A percentile compares a stretch with the other conserved stretches of the same genome.
These are phyloP conservation scores for Aureoboletus auriporus DNA, from an alignment of 768 basidiomycete species.

Conservation along the genomic window DNA sequence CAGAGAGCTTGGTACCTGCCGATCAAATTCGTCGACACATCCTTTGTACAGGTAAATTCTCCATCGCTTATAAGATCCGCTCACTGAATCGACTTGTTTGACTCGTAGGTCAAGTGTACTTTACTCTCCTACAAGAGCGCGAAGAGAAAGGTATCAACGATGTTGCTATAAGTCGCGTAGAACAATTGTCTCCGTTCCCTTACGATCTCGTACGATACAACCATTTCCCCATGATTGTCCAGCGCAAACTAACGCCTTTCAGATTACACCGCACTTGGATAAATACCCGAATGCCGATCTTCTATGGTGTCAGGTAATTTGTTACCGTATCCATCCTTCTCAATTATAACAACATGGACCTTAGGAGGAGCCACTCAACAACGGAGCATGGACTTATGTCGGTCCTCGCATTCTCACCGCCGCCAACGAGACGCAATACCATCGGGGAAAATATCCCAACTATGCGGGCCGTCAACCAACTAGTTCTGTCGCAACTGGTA, in stretches of 20 bases:
- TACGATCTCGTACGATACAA: slow-evolving; percentile 78
- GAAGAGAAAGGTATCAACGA: slow-evolving; percentile 89
- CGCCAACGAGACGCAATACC: slow-evolving; percentile 84
- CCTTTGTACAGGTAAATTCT: slow-evolving; percentile 66
- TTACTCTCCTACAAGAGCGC: slow-evolving; percentile 82
- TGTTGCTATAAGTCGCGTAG: slow-evolving; percentile 89
- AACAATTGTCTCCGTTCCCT: slow-evolving; percentile 96
- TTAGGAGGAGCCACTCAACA: slow-evolving; percentile 93
- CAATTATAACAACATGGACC: slow-evolving; percentile 5
- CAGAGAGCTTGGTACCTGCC: slow-evolving; percentile 66
- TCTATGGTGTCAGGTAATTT: slow-evolving; percentile 80
- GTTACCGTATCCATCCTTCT: neutral
- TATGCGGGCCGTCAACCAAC: slow-evolving; percentile 94
- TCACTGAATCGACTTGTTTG: neutral
- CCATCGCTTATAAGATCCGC: neutral
- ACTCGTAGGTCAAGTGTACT: slow-evolving; percentile 84
- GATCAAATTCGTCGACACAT: slow-evolving; percentile 91
- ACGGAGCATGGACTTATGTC: slow-evolving; percentile 96
- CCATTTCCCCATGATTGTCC: neutral
- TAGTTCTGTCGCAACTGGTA: slow-evolving; percentile 88
- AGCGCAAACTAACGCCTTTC: slow-evolving; percentile 8
- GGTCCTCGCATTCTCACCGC: slow-evolving; percentile 92
- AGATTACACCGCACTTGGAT: slow-evolving; percentile 93
- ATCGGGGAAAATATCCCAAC: slow-evolving; percentile 84
- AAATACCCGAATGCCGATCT: slow-evolving; percentile 93